Base-by-base conservation (phyloP, 2,329 filamentous ascomycete genomes). In the Venturia pyrina region DNA sequence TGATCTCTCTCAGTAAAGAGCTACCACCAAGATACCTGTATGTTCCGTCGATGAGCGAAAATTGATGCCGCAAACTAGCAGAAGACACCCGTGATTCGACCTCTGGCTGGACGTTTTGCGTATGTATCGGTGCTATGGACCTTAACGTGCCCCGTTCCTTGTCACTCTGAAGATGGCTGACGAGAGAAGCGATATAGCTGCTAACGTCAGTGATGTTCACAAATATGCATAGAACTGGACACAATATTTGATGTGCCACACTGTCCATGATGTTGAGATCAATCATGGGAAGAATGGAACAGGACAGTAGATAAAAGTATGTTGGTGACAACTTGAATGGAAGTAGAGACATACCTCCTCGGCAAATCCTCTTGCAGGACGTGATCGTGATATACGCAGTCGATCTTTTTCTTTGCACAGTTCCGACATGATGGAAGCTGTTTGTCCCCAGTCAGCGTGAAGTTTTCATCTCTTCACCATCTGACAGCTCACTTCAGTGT, bases 361-460 rank as follows among this genome's bases (percentile, higher is more conserved):
- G 73, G 70, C 2, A 76, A 68, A 24, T 71, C 66, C 37, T 72
- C 70, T 43, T 73, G 71, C 40, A 72, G 70, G 41, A 73, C 74
- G 63, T 75, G 73, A 66, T 76, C 74, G 65, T 70, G 72, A 67
- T 74, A 76, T 46, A 74, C 68, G 67, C 74, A 76, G 28, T 75
- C 73, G 19, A 72, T 72, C 11, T 71, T 71, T 15, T 74, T 73
- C 68, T 75, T 76, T 50, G 72, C 72, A 66, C 74, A 76, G 69
- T 76, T 74, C 64, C 74, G 71, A 71, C 74, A 76, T 64, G 73
- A 74, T 62, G 74, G 74, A 32, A 76, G 71, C 50, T 72, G 67
- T n/a, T 73, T 74, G 68, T 75, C 73, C 70, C 73, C 75, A 50
- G 46, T 48, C n/a, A 48, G 46, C n/a, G 46, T 48, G 11, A 17